Conservation (phyloP, 495 filamentous ascomycete genomes). For the Trichoderma gamsii region DNA sequence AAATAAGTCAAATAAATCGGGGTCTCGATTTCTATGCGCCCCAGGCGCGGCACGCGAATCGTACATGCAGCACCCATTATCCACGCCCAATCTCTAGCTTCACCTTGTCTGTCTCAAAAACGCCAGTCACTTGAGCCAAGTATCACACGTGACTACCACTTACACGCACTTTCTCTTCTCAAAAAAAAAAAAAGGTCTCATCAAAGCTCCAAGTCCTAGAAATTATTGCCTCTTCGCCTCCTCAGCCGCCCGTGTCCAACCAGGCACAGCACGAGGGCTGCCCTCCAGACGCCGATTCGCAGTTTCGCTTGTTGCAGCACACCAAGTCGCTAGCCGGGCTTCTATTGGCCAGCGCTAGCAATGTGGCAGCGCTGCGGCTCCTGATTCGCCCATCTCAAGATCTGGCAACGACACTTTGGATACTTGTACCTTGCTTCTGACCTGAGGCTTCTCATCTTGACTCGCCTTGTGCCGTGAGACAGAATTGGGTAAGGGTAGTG, state of each 20-base stretch:
- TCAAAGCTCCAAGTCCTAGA: neutral
- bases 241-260: neutral
- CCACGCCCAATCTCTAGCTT: neutral
- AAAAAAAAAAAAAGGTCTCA: neutral
- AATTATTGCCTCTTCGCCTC: neutral
- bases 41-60: conserved; percentile 9
- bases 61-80: conserved; percentile 10
- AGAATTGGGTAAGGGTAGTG: neutral
- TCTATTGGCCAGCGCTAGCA: conserved; percentile 3
- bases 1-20: neutral
- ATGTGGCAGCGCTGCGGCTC: neutral
- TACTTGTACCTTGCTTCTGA: neutral
- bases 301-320: neutral
- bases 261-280: neutral
- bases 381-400: conserved; percentile 3
- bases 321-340: neutral
- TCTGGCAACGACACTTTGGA: neutral
- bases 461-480: neutral
- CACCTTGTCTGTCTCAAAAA: neutral
- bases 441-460: neutral
- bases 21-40: neutral
- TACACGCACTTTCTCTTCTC: neutral
- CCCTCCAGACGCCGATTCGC: neutral
- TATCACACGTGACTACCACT: neutral
- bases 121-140: neutral